Conservation (phyloP, 495 filamentous ascomycete genomes). For the Rhizodiscina lignyota region DNA sequence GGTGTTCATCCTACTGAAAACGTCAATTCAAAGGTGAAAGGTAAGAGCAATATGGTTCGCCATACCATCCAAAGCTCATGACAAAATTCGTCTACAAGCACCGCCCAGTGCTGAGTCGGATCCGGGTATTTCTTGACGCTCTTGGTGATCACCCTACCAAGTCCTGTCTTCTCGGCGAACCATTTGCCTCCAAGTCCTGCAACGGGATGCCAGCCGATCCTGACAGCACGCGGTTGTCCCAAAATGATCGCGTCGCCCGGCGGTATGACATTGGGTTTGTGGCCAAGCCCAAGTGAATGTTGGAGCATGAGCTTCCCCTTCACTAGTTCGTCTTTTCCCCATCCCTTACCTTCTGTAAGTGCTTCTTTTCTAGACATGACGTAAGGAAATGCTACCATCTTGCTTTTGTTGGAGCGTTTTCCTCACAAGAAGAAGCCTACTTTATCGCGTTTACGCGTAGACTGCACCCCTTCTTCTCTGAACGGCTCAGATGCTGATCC, state of each 20-base stretch:
- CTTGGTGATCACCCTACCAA: slow-evolving; percentile 27
- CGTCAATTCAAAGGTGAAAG: no score
- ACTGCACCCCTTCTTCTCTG: no score
- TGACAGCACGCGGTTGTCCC: slow-evolving; percentile 17
- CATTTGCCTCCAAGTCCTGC: slow-evolving; percentile 24
- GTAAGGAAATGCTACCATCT: no score
- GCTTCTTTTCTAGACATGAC: no score
- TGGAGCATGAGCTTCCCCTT: slow-evolving; percentile 23
- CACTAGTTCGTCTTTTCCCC: no score
- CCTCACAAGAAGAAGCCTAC: no score
- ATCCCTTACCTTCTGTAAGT: no score
- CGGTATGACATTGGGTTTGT: slow-evolving; percentile 26
- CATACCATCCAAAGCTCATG: slow-evolving; percentile 30
- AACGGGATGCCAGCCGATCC: slow-evolving; percentile 32
- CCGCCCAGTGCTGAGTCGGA: slow-evolving; percentile 34
- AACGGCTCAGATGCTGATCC: no score
- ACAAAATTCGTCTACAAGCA: slow-evolving; percentile 27
- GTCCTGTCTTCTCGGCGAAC: slow-evolving; percentile 25
- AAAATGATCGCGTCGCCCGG: slow-evolving; percentile 15
- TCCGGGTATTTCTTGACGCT: slow-evolving; percentile 27
- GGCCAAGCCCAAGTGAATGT: slow-evolving; percentile 25
- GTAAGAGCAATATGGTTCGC: slow-evolving; percentile 23
- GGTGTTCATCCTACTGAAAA: no score
- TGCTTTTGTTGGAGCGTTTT: no score
- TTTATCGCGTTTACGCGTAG: no score